Base-by-base conservation (phyloP, 2,329 filamentous ascomycete species). In the Pseudocercospora eumusae region DNA sequence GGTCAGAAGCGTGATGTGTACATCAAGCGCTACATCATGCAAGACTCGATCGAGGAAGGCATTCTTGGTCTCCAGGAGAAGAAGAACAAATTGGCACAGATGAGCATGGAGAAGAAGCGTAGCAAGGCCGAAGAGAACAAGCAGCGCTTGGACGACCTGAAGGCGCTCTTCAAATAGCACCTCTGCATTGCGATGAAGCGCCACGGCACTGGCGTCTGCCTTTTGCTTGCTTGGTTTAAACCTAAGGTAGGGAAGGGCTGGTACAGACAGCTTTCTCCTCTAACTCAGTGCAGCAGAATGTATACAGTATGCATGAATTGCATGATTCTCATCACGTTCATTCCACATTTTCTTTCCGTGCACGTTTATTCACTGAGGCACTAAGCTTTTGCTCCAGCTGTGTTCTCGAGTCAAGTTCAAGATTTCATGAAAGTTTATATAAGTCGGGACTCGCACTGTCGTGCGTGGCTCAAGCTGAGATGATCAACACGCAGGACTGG, bases 11-110 rank as follows among this genome's bases (percentile, higher is more conserved):
- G 95, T n/a, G 85, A 88, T 11, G 95, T 99, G 0, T 84, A 85
- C n/a, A 96, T 92, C 1, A 87, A 91, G 40, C 86, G 93, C 40
- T 98, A 91, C 75, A 89, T 98, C 70, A 98, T 98, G 92, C 82
- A 85, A 23, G 82, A 86, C 63, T 96, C 91, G 72, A 96, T 99
- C 63, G 95, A 99, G 75, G 91, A 96, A 79, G 93, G 92, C 79
- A 96, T 99, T 84, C 80, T 96, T 2, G 84, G 89, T 70, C 79
- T 99, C 65, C 93, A 97, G 75, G 86, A 90, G 62, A 96, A 95
- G 84, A 99, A 99, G 83, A 91, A 89, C 79, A 89, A 92, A 75
- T 1, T 99, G 56, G 95, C 95, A 0, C 92, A 90, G 72, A 81
- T 98, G 68, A 93, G 90, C 73, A 88, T 96, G 88, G 90, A 74